A percentile compares a stretch with the other conserved stretches of the same genome.
These are phyloP conservation scores for Aspergillus ustus DNA, from an alignment of 2,329 filamentous ascomycete species.

Conservation along the genomic window DNA sequence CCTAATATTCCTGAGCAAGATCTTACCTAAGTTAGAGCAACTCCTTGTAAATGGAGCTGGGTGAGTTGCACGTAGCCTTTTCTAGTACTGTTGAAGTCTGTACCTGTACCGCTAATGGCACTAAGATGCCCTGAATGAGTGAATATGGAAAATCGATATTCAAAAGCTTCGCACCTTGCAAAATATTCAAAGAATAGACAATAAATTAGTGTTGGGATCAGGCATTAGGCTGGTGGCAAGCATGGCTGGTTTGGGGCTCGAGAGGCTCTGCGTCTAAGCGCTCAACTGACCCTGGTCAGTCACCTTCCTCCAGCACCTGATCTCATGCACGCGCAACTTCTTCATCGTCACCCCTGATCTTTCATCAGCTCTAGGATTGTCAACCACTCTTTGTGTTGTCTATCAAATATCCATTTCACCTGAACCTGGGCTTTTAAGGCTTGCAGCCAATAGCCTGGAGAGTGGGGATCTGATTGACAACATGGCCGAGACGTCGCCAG, in stretches of 20 bases:
- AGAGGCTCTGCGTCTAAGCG: constrained; percentile 10
- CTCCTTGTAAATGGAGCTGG: background rate
- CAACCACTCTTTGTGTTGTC: background rate
- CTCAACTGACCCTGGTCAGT: constrained; percentile 17
- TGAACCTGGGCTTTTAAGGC: background rate
- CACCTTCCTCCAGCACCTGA: constrained; percentile 2
- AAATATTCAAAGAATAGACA: background rate
- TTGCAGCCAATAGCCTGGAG: background rate
- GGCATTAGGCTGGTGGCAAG: constrained; percentile 10
- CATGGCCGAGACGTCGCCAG: constrained; percentile 21
- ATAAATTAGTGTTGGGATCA: background rate
- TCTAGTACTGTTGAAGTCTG: background rate
- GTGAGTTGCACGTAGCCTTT: background rate
- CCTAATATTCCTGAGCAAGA: background rate
- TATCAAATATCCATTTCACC: background rate
- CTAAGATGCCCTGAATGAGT: background rate
- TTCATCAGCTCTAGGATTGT: background rate
- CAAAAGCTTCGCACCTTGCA: background rate
- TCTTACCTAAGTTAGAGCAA: background rate
- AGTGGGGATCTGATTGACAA: background rate
- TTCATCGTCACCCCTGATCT: background rate
- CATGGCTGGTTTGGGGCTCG: background rate
- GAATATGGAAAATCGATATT: background rate
- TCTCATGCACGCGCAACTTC: background rate
- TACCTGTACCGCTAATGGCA: background rate